Conservation (phyloP, 306 rosid species). For the Cucumis sativus region Cucumber_9930_V3 NC_026655.2:3911001-3911500, state of each 20-base stretch:
- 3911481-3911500: conserved; percentile 60
- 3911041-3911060: conserved; percentile 25
- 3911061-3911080: conserved; percentile 21
- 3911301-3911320: conserved; percentile 79
- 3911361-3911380: not conserved
- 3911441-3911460: conserved; percentile 5
- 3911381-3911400: not conserved
- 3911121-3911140: conserved; percentile 28
- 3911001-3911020: conserved; percentile 24
- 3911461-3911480: conserved; percentile 65
- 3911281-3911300: conserved; percentile 65
- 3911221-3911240: conserved; percentile 33
- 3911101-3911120: conserved; percentile 25
- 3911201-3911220: conserved; percentile 44
- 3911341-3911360: not conserved
- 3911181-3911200: not conserved
- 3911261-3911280: conserved; percentile 76
- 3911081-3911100: conserved; percentile 20
- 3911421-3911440: no score
- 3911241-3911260: conserved; percentile 54
- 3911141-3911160: not conserved
- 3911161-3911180: not conserved
- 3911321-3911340: conserved; percentile 30
- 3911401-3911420: not conserved
- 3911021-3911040: conserved; percentile 27